Conservation (phyloP, 768 basidiomycete species). For the Hygrocybe punicea region DNA sequence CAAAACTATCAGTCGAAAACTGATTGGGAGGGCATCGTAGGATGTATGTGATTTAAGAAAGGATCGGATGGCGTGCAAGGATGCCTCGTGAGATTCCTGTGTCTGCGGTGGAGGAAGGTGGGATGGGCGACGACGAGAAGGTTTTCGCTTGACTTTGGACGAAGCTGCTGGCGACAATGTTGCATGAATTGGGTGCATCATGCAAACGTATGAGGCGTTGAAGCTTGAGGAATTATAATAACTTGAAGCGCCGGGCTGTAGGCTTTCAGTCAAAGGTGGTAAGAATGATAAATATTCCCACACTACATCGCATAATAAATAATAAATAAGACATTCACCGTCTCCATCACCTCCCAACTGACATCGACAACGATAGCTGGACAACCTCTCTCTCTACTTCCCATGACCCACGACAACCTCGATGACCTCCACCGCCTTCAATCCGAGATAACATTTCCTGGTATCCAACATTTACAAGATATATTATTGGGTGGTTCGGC, state of each 20-base stretch:
- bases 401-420: not conserved
- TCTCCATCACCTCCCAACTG: not conserved
- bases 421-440: not conserved
- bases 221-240: too few relatives aligned
- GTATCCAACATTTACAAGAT: not conserved
- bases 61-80: conserved; percentile 65
- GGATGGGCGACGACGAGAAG: conserved; percentile 59
- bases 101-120: conserved; percentile 53
- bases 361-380: not conserved
- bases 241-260: too few relatives aligned
- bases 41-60: conserved; percentile 83
- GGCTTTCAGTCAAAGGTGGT: too few relatives aligned
- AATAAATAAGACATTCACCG: not conserved
- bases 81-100: conserved; percentile 65
- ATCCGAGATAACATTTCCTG: not conserved
- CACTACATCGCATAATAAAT: too few relatives aligned
- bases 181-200: conserved; percentile 35
- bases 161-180: conserved; percentile 51
- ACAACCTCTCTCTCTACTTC: not conserved
- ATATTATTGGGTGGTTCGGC: not conserved
- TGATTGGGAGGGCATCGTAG: conserved; percentile 97
- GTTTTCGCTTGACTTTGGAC: conserved; percentile 51
- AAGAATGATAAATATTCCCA: too few relatives aligned
- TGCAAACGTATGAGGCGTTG: conserved; percentile 11
- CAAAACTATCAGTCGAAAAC: conserved; percentile 92